Evolutionary conservation across 768 basidiomycete species (phyloP).

Genomic region (Kwoniella europaea): DNA sequence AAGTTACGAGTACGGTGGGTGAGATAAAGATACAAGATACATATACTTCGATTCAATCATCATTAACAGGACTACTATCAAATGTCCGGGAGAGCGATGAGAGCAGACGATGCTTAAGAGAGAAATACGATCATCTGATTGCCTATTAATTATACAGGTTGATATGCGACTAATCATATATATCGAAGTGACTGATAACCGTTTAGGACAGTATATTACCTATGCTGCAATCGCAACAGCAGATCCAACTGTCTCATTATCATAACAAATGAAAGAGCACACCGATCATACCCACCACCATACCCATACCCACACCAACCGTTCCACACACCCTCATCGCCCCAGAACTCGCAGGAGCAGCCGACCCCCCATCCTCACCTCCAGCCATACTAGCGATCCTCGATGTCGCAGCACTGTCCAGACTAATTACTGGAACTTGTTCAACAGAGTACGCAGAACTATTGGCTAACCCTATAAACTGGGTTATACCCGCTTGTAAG

Average conservation of each 20-base stretch:
- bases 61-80: not conserved
- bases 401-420: constrained; percentile 15
- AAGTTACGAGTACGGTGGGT: too few species aligned
- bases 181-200: not conserved
- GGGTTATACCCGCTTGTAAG: constrained; percentile 14
- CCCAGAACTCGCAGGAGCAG: constrained; percentile 5
- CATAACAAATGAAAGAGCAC: not conserved
- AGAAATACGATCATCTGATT: not conserved
- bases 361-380: constrained; percentile 7
- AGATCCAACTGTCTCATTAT: not conserved
- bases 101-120: not conserved
- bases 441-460: constrained; percentile 24
- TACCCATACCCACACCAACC: not conserved
- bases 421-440: constrained; percentile 29
- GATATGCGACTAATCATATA: not conserved
- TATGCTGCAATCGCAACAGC: not conserved
- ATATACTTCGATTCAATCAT: too few species aligned
- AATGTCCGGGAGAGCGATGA: not conserved
- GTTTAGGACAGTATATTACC: not conserved
- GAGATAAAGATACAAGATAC: too few species aligned
- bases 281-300: not conserved
- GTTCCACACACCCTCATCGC: not conserved
- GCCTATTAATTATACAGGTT: too few species aligned
- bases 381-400: constrained; percentile 15
- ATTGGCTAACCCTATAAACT: constrained; percentile 34